These are phyloP conservation scores for Ciborinia camelliae DNA, from an alignment of 2,329 filamentous ascomycete species.

Conservation along the genomic window DNA sequence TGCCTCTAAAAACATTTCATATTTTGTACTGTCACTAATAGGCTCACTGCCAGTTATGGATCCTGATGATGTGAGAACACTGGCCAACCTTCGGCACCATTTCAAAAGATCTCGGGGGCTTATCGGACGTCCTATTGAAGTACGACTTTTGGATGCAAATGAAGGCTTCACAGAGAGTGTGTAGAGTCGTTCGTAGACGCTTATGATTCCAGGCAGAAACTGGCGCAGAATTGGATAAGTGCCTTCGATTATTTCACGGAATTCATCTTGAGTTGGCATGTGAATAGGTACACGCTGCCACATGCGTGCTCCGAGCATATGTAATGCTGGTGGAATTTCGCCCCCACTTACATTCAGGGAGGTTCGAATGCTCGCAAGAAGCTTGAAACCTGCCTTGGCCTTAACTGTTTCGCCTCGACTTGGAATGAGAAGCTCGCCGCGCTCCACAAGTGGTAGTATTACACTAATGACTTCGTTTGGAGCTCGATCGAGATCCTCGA, in stretches of 20 bases:
- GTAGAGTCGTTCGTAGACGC: slow-evolving; percentile 55
- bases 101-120: slow-evolving; percentile 82
- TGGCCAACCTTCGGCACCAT: slow-evolving; percentile 76
- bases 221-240: slow-evolving; percentile 68
- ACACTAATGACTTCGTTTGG: slow-evolving; percentile 94
- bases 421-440: slow-evolving; percentile 84
- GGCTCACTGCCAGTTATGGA: slow-evolving; percentile 66
- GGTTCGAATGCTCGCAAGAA: slow-evolving; percentile 88
- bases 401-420: slow-evolving; percentile 82
- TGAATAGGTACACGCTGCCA: slow-evolving; percentile 77
- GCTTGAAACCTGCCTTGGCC: slow-evolving; percentile 79
- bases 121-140: slow-evolving; percentile 50
- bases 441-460: slow-evolving; percentile 86
- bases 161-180: slow-evolving; percentile 43
- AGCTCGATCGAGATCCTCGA: slow-evolving; percentile 93
- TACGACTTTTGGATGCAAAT: slow-evolving; percentile 47
- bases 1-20: slow-evolving; percentile 90
- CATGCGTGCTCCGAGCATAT: slow-evolving; percentile 77
- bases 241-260: slow-evolving; percentile 68
- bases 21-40: slow-evolving; percentile 66
- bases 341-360: slow-evolving; percentile 63
- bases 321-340: slow-evolving; percentile 61
- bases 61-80: slow-evolving; percentile 58
- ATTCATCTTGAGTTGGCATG: slow-evolving; percentile 63
- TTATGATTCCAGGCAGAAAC: slow-evolving; percentile 57